Base-by-base conservation (phyloP, 257 asterid species). In the Nicotiana benthamiana region DNA sequence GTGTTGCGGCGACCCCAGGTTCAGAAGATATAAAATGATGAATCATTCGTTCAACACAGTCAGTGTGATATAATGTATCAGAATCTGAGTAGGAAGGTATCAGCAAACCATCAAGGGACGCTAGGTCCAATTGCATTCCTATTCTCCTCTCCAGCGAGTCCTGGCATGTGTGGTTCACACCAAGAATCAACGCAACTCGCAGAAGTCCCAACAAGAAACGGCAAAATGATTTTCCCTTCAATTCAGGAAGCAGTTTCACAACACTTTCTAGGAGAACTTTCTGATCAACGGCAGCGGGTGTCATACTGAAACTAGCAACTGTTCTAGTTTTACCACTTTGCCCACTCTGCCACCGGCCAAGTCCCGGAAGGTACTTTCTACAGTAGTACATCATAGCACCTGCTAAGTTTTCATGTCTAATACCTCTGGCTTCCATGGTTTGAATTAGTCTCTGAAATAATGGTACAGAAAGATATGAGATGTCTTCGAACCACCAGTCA, bases 401-500 rank as follows among this genome's bases (percentile, higher is more conserved):
- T 5, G 90, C 86, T 83, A 92, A 68, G 84, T 81, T 90, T 85
- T 94, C 96, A 2, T 88, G 90, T 26, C 87, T 86, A 87, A 91
- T 91, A 51, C 99, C 97, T 90, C 91, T 92, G 30, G 80, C 85
- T 86, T 90, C 93, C 96, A 91, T 86, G 12, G 90, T 87, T 64
- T 59, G 89, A 65, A 96, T 87, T 64, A 96, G 83, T 81, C 95
- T 90, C 90, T 89, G 95, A 62, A 96, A 96, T 85, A 94, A 89
- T 72, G 82, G 90, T 24, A 93, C 90, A 26, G 91, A 74, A 36
- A 96, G 93, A 88, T 90, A 92, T 0, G 98, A 93, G 40, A 90
- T 80, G 56, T 96, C 99, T 81, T 96, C 98, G 66, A 89, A 96
- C 99, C 99, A 96, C 99, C 98, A 96, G 78, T 93, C 92, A 8